Base-by-base conservation (phyloP, 345 rosid species). In the Nasturtium officinale region DNA sequence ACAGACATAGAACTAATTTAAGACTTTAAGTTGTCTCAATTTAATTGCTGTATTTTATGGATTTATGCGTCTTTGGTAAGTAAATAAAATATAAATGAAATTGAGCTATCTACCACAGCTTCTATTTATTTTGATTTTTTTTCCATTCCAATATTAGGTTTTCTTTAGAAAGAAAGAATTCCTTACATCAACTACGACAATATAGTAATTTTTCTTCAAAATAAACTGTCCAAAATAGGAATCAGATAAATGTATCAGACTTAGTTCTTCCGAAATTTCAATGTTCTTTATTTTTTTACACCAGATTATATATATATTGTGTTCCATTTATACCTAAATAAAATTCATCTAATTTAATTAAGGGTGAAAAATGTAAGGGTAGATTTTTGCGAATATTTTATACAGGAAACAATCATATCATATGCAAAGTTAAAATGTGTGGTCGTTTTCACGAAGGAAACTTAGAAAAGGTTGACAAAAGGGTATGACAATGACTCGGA, bases 401-500 rank as follows among this genome's bases (percentile, higher is more conserved):
- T 38, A 73, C 47, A 59, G 52, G 72, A 52, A 60, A 53, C 67
- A 68, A 64, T 45, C 50, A 16, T 45, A 32, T 52, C 51, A 53
- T 67, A 61, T 43, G 65, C 51, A 12, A 60, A 45, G 8, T 23
- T 69, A 28, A 61, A 25, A 69, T 9, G 79, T 53, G 35, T 54
- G 3, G 72, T 77, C 72, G 38, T 47, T 70, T 63, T 77, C 76
- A 63, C 16, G 15, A 45, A 68, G 5, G 46, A 61, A 68, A 67
- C 25, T 46, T 46, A 16, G 30, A 23, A 61, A 67, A 75, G 40
- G 64, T 69, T 55, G 65, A 37, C 46, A 56, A 76, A 76, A 76
- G 75, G 37, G 45, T 53, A 62, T 40, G 65, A 69, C 26, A 69
- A 55, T 55, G 79, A 69, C 75, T 54, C 45, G 11, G 43, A 62